Percentiles rank a stretch among this genome's conserved stretches.
These are phyloP conservation scores for Apostasia shenzhenica DNA, from an alignment of 106 monocot species.

Conservation along the genomic window DNA sequence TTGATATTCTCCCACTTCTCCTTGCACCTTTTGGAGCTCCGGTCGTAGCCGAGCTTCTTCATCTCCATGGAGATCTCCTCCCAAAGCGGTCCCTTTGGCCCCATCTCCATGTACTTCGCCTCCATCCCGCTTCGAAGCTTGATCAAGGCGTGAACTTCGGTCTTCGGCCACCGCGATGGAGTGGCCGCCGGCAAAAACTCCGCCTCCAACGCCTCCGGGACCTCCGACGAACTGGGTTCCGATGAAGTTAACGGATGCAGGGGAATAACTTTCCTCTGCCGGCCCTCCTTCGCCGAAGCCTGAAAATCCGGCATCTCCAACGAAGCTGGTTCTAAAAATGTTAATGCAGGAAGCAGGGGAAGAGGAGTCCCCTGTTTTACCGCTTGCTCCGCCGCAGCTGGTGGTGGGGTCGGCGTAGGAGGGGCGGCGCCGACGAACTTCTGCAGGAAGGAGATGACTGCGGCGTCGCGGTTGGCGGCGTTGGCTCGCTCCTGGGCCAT, in stretches of 20 bases:
- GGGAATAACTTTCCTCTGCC: not conserved
- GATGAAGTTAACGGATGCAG: not conserved
- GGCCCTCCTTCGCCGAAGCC: not conserved
- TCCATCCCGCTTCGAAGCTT: constrained; percentile 46
- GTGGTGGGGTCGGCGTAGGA: constrained; percentile 7
- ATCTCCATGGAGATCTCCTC: constrained; percentile 68
- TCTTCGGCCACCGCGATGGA: constrained; percentile 50
- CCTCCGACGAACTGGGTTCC: not conserved
- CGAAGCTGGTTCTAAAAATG: not conserved
- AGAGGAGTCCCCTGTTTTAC: not conserved
- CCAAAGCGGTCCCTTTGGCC: constrained; percentile 77
- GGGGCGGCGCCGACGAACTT: constrained; percentile 42
- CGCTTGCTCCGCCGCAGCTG: not conserved
- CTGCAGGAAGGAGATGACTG: constrained; percentile 64
- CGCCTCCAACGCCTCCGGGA: not conserved
- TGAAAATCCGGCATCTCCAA: not conserved
- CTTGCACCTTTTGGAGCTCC: constrained; percentile 77
- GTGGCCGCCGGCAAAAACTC: constrained; percentile 2
- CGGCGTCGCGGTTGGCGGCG: constrained; percentile 52
- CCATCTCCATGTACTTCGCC: constrained; percentile 45
- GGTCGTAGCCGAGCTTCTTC: constrained; percentile 49
- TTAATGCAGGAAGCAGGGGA: too few relatives aligned
- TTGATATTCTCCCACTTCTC: constrained; percentile 97
- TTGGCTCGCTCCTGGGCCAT: constrained; percentile 54
- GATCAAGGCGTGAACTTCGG: constrained; percentile 52